Base-by-base conservation (phyloP, 805 yeast species). In the Wickerhamiella shivajii region DNA sequence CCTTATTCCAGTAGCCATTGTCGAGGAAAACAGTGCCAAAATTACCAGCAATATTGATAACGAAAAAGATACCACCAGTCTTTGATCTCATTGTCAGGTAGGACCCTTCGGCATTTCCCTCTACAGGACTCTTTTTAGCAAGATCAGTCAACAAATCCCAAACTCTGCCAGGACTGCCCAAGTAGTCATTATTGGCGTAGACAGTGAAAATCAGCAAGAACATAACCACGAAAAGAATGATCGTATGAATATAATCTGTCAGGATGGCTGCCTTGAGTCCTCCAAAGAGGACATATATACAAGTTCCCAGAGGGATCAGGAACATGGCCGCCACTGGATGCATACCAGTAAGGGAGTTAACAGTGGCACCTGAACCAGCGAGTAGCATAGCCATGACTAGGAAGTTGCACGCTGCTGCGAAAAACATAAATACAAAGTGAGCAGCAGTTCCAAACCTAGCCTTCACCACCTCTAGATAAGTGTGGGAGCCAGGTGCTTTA, bases 371-470 rank as follows among this genome's bases (percentile, higher is more conserved):
- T 20, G 93, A 94, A 40, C 94, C 94, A 4, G 93, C 76, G 33
- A 85, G 61, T 27, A 85, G 65, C 95, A 83, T 83, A 3, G 92
- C 93, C 19, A 93, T 81, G 39, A 85, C 96, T 40, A 85, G 63
- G 40, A 85, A 71, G 52, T 85, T 85, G 22, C 94, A 81, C 5
- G 85, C 85, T 35, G 81, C 58, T 1, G 90, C 95, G 60, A 79
- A 84, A 53, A 76, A 74, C 52, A 79, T 61, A 35, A 39, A 56
- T 4, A 56, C 49, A 11, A 53, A 62, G 51, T 85, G 96, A 4
- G 85, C 76, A 13, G 57, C 46, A n/a, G 65, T 59, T 13, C 96
- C 96, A 50, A 80, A 85, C 41, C 97, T 65, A 1, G 72, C 76
- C 45, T 68, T 72, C 43, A 85, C 69, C 36, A 84, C 77, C 57